These are phyloP conservation scores for Obba rivulosa DNA, from an alignment of 768 basidiomycete species.

Conservation along the genomic window DNA sequence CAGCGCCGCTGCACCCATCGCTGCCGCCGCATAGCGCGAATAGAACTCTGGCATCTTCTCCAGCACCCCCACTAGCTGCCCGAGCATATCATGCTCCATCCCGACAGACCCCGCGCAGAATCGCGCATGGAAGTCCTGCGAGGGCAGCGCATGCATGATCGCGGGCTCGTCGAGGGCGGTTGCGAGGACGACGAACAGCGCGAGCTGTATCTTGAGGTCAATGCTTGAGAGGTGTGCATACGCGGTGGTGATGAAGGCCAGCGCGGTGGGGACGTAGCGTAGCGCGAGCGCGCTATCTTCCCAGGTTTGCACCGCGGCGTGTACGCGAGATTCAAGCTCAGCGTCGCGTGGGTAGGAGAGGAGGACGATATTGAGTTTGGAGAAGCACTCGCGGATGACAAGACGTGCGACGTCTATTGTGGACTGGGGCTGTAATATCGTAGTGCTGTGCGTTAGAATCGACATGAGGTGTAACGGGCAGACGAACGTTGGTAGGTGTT, in stretches of 20 bases:
- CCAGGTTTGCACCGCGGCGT: too few relatives aligned
- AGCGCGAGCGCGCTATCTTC: too few relatives aligned
- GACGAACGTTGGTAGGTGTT: too few relatives aligned
- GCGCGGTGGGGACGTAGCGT: too few relatives aligned
- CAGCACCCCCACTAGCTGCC: constrained; percentile 15
- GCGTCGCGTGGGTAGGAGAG: background rate
- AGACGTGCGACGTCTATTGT: too few relatives aligned
- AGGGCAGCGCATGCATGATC: background rate
- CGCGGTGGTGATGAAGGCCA: background rate
- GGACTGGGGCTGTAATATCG: too few relatives aligned
- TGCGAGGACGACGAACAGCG: background rate
- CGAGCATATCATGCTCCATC: background rate
- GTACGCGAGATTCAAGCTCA: too few relatives aligned
- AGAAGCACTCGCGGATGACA: too few relatives aligned
- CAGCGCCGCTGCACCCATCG: constrained; percentile 32
- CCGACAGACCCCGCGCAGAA: background rate
- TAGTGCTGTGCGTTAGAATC: too few relatives aligned
- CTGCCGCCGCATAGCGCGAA: constrained; percentile 22
- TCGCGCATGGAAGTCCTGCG: too few relatives aligned
- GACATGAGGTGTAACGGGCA: too few relatives aligned
- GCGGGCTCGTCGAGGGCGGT: background rate
- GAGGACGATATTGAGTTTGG: too few relatives aligned
- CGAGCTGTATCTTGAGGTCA: background rate
- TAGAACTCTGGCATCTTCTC: constrained; percentile 24
- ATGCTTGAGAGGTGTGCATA: background rate